Conservation (phyloP, 768 basidiomycete species). For the Boletus eberwhitei region DNA sequence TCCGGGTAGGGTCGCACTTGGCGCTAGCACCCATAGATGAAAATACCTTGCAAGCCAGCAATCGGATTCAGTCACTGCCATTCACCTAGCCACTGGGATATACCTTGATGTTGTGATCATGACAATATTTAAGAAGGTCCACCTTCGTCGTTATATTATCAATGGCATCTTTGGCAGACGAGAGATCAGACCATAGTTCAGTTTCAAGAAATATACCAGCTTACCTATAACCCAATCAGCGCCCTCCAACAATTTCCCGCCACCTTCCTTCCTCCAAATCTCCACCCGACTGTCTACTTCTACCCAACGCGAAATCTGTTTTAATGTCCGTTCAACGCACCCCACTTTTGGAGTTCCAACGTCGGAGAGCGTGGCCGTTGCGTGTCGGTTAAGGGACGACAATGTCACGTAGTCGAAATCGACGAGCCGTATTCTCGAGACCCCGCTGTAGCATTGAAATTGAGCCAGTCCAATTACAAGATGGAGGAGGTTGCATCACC, state of each 20-base stretch:
- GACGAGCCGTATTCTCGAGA: conserved; percentile 73
- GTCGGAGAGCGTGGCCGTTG: conserved; percentile 82
- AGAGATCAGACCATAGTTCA: conserved; percentile 4
- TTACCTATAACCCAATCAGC: conserved; percentile 93
- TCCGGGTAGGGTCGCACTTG: conserved; percentile 90
- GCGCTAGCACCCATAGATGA: conserved; percentile 97
- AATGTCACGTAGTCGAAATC: conserved; percentile 97
- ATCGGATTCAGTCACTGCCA: neutral
- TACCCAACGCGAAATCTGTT: conserved; percentile 79
- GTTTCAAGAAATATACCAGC: conserved; percentile 15
- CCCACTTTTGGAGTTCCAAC: conserved; percentile 93
- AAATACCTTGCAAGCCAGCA: conserved; percentile 62
- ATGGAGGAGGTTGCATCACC: neutral
- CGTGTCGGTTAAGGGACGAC: conserved; percentile 92
- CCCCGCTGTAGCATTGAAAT: conserved; percentile 46
- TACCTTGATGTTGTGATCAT: conserved; percentile 75
- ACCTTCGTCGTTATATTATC: conserved; percentile 98
- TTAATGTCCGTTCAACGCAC: conserved; percentile 65
- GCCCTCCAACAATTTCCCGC: conserved; percentile 68
- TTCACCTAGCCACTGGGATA: neutral
- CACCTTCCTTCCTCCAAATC: conserved; percentile 83
- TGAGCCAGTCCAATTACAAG: neutral
- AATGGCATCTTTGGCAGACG: conserved; percentile 70
- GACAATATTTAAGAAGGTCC: conserved; percentile 87
- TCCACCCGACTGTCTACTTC: conserved; percentile 81